Percentiles rank a stretch among this genome's conserved stretches.
Evolutionary conservation across 352 stramenopile species (phyloP).

Genomic region (Phytophthora melonis): DNA sequence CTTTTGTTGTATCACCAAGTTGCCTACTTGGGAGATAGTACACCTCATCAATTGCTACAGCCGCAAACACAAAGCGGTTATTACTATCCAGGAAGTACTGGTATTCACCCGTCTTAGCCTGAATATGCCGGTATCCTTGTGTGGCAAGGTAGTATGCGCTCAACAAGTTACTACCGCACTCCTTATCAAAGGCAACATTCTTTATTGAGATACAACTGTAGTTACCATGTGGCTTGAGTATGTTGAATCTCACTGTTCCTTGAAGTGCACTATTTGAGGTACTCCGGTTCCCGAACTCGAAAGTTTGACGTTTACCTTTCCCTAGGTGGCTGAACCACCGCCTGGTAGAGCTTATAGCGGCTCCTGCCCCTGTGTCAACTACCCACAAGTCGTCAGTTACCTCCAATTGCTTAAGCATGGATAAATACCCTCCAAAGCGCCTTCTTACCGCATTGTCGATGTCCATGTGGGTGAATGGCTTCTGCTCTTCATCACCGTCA

Average conservation of each 20-base stretch:
- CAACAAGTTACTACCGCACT: constrained; percentile 23
- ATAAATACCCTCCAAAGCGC: background rate
- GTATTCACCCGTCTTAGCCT: constrained; percentile 15
- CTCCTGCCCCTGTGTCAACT: background rate
- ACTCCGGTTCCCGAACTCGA: background rate
- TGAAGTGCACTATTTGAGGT: background rate
- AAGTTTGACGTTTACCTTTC: background rate
- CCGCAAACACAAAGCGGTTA: constrained; percentile 23
- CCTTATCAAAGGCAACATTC: constrained; percentile 11
- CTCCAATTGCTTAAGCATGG: background rate
- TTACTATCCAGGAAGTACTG: constrained; percentile 22
- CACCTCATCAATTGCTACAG: constrained; percentile 26
- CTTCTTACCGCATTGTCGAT: background rate
- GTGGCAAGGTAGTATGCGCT: constrained; percentile 29
- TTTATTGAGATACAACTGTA: background rate
- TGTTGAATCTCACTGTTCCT: background rate
- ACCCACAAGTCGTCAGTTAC: background rate
- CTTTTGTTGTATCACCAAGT: background rate
- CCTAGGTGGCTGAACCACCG: background rate
- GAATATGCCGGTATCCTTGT: constrained; percentile 26
- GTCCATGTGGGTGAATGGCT: background rate
- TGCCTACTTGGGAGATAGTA: constrained; percentile 15
- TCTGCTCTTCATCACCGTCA: background rate
- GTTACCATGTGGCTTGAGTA: background rate
- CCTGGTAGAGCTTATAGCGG: background rate